Evolutionary conservation across 257 asterid species (phyloP).

Genomic region (Verbena officinalis): DNA sequence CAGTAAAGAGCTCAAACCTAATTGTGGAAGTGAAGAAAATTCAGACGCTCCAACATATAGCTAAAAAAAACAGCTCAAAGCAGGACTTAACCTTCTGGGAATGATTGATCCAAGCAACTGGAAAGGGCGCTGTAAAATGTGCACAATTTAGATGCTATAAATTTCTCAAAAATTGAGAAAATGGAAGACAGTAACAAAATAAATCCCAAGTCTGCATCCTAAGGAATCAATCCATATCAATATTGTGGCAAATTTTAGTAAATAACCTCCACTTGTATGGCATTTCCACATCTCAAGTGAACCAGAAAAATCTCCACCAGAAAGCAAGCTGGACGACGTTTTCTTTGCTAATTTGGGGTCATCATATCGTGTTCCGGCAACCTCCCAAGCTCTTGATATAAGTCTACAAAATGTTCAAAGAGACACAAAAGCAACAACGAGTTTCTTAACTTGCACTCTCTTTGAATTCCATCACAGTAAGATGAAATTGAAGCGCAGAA

Average conservation of each 20-base stretch:
- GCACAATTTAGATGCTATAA: slow-evolving; percentile 30
- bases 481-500: slow-evolving; percentile 9
- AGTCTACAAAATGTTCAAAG: slow-evolving; percentile 48
- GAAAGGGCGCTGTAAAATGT: slow-evolving; percentile 52
- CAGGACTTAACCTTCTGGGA: slow-evolving; percentile 58
- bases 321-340: slow-evolving; percentile 59
- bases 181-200: background rate
- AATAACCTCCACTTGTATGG: slow-evolving; percentile 76
- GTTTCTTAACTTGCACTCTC: slow-evolving; percentile 1
- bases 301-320: slow-evolving; percentile 41
- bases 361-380: slow-evolving; percentile 71
- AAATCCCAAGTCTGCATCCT: background rate
- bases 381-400: slow-evolving; percentile 79
- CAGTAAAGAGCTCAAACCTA: slow-evolving; percentile 4
- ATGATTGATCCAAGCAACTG: slow-evolving; percentile 64
- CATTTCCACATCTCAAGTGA: slow-evolving; percentile 69
- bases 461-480: background rate
- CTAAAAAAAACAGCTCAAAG: background rate
- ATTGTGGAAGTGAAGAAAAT: background rate
- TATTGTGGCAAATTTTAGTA: slow-evolving; percentile 10
- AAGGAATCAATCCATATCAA: background rate
- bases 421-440: background rate
- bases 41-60: slow-evolving; percentile 17
- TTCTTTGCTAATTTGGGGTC: slow-evolving; percentile 66
- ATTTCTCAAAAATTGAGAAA: background rate